A percentile compares a stretch with the other conserved stretches of the same genome.
phyloP scores from a whole-genome alignment of 1,139 yeast genomes.

The Yamadazyma trypodendri region DNA sequence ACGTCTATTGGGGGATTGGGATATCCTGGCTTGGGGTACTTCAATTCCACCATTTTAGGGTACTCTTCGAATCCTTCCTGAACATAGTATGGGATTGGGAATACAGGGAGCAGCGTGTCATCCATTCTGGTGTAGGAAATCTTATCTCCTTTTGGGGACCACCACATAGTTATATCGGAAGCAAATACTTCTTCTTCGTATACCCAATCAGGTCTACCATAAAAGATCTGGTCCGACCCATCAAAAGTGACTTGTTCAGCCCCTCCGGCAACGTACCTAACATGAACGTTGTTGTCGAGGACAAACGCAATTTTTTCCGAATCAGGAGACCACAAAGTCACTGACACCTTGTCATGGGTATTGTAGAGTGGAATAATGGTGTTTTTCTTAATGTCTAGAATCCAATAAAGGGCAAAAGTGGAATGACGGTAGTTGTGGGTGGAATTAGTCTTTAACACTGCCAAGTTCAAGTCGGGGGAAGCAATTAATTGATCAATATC shows the following conservation, averaged over 20 bases:
- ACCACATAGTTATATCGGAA: constrained; percentile 53
- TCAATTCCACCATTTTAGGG: constrained; percentile 38
- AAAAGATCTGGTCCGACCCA: constrained; percentile 49
- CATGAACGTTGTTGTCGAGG: constrained; percentile 58
- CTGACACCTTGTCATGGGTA: constrained; percentile 32
- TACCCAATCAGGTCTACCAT: constrained; percentile 64
- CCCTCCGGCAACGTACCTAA: constrained; percentile 20
- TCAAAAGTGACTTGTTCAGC: constrained; percentile 45
- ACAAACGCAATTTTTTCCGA: constrained; percentile 70
- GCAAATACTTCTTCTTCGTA: constrained; percentile 60
- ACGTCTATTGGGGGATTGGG: constrained; percentile 43
- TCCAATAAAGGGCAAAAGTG: constrained; percentile 63
- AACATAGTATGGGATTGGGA: constrained; percentile 52
- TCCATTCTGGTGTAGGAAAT: constrained; percentile 48
- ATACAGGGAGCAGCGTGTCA: constrained; percentile 53
- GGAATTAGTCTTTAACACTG: constrained; percentile 54
- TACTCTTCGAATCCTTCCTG: constrained; percentile 45
- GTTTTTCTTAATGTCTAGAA: constrained; percentile 28
- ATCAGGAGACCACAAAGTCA: constrained; percentile 75
- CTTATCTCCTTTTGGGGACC: constrained; percentile 55
- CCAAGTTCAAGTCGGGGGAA: constrained; percentile 61
- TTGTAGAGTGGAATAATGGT: constrained; percentile 27
- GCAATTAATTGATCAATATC: constrained; percentile 54
- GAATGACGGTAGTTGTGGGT: constrained; percentile 77
- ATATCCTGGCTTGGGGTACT: constrained; percentile 49